A percentile compares a stretch with the other conserved stretches of the same genome.
phyloP scores from a whole-genome alignment of 495 filamentous ascomycete species.

The Aspergillus sclerotioniger region DNA sequence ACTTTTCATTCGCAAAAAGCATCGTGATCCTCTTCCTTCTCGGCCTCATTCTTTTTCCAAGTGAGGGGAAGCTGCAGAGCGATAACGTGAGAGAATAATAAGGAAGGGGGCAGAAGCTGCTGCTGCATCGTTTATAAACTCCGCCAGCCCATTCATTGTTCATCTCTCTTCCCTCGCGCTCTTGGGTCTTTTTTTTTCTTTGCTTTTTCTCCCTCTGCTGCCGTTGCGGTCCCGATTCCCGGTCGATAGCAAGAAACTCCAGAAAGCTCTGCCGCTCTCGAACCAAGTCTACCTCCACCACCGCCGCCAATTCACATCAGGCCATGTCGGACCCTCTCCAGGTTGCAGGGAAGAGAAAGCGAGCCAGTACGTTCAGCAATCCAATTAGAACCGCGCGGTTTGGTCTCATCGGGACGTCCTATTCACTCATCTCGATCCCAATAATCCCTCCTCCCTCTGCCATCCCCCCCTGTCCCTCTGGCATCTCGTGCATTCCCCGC shows the following conservation, averaged over 20 bases:
- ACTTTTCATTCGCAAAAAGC: background rate
- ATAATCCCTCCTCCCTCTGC: slow-evolving; percentile 4
- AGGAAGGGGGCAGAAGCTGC: background rate
- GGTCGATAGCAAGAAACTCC: no score
- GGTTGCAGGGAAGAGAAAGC: slow-evolving; percentile 49
- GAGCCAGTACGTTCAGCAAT: slow-evolving; percentile 36
- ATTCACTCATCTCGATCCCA: background rate
- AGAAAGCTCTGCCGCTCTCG: no score
- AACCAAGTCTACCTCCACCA: background rate
- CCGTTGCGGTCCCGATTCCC: no score
- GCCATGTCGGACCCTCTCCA: slow-evolving; percentile 40
- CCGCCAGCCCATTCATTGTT: background rate
- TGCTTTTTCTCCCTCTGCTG: background rate
- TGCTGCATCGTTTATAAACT: slow-evolving; percentile 16
- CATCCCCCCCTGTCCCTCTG: slow-evolving; percentile 12
- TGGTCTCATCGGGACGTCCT: background rate
- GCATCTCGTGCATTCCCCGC: slow-evolving; percentile 6
- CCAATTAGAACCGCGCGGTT: slow-evolving; percentile 11
- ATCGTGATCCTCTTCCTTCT: background rate
- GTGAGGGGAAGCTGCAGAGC: background rate
- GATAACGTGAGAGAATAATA: background rate
- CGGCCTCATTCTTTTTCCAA: background rate
- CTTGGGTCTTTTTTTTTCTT: slow-evolving; percentile 4
- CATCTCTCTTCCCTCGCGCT: background rate
- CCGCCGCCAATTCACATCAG: slow-evolving; percentile 1